These are phyloP conservation scores for Moringa oleifera DNA, from an alignment of 345 rosid genomes.

Conservation along the genomic window DNA sequence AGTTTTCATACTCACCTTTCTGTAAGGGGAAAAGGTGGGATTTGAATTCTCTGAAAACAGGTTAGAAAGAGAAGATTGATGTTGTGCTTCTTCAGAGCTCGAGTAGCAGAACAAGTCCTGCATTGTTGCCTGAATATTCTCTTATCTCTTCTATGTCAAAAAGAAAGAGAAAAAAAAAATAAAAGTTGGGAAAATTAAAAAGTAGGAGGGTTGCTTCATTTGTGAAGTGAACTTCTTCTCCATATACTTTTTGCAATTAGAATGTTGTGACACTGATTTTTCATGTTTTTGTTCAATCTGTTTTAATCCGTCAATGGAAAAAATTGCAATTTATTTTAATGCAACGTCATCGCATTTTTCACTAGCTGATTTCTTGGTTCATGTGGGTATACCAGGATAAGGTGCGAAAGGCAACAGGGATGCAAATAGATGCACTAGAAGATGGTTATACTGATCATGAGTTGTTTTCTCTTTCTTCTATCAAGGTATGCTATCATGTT, in stretches of 20 bases:
- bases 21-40: too few relatives aligned
- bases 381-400: slow-evolving; percentile 55
- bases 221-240: not conserved
- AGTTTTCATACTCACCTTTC: too few relatives aligned
- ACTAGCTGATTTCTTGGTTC: slow-evolving; percentile 4
- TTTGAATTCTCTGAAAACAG: too few relatives aligned
- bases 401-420: slow-evolving; percentile 69
- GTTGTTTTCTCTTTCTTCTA: slow-evolving; percentile 80
- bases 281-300: not conserved
- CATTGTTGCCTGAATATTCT: too few relatives aligned
- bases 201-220: too few relatives aligned
- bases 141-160: too few relatives aligned
- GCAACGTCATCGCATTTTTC: not conserved
- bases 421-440: slow-evolving; percentile 74
- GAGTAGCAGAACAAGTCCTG: too few relatives aligned
- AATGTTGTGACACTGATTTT: not conserved
- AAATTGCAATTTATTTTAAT: not conserved
- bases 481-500: slow-evolving; percentile 51
- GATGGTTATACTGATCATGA: slow-evolving; percentile 78
- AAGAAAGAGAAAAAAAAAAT: too few relatives aligned
- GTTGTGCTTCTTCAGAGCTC: too few relatives aligned
- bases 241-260: not conserved
- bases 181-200: too few relatives aligned
- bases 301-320: not conserved
- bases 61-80: too few relatives aligned